phyloP scores from a whole-genome alignment of 805 yeast genomes.

The Candida sakaeoensis region DNA sequence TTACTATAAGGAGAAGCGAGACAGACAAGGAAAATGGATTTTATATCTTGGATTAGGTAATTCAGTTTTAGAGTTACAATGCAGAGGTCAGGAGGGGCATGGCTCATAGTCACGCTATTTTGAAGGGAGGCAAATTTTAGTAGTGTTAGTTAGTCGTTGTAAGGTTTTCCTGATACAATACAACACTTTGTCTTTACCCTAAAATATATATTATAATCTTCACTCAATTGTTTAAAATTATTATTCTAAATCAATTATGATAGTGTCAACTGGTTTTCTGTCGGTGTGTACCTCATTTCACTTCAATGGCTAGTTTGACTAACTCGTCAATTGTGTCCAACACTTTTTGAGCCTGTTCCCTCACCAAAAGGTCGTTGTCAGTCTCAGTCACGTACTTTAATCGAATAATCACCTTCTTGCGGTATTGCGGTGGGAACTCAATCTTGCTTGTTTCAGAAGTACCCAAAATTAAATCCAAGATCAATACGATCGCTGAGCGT shows the following conservation, averaged over 20 bases:
- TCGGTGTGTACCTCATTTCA: neutral
- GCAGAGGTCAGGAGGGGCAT: too few species aligned
- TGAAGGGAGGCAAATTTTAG: too few species aligned
- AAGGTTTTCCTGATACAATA: too few species aligned
- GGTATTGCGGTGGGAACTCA: slow-evolving; percentile 49
- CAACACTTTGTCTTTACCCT: too few species aligned
- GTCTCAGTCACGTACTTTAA: slow-evolving; percentile 44
- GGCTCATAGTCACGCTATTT: too few species aligned
- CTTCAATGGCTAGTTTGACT: slow-evolving; percentile 13
- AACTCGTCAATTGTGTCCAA: slow-evolving; percentile 22
- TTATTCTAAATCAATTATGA: neutral
- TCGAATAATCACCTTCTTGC: slow-evolving; percentile 35
- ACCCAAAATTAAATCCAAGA: slow-evolving; percentile 56
- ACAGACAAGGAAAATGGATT: too few species aligned
- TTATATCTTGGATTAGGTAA: too few species aligned
- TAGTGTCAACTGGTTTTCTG: neutral
- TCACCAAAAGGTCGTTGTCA: slow-evolving; percentile 54
- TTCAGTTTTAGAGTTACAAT: too few species aligned
- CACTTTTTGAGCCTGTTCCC: slow-evolving; percentile 50
- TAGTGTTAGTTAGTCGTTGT: too few species aligned
- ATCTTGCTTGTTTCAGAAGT: slow-evolving; percentile 44
- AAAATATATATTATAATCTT: too few species aligned
- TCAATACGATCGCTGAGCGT: slow-evolving; percentile 68
- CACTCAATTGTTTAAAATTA: too few species aligned
- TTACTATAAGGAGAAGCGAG: too few species aligned